These are phyloP conservation scores for Beauveria pseudobassiana DNA, from an alignment of 2,329 filamentous ascomycete genomes.

Conservation along the genomic window DNA sequence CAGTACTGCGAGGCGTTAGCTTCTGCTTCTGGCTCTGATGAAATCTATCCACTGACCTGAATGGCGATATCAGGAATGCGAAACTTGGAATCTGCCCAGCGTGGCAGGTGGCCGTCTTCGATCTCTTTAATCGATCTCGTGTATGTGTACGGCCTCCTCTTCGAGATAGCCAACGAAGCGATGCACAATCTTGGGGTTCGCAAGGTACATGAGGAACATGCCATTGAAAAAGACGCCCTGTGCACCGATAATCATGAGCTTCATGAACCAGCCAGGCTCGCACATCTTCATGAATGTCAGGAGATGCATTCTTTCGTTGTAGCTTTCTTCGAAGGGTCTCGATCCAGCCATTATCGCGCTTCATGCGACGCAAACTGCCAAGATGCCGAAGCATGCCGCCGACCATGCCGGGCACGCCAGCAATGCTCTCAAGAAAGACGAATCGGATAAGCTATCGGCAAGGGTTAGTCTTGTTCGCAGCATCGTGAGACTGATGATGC, in stretches of 20 bases:
- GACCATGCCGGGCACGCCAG: constrained; percentile 94
- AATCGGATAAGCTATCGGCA: constrained; percentile 61
- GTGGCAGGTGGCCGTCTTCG: constrained; percentile 73
- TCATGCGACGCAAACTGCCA: constrained; percentile 73
- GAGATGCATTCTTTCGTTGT: constrained; percentile 91
- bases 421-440: constrained; percentile 90
- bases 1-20: constrained; percentile 55
- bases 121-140: constrained; percentile 82
- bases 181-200: constrained; percentile 82
- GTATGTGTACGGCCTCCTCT: constrained; percentile 94
- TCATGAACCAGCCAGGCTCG: constrained; percentile 72
- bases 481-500: neutral
- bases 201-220: constrained; percentile 80
- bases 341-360: constrained; percentile 94
- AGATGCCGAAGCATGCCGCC: constrained; percentile 90
- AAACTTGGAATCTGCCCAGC: constrained; percentile 66
- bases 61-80: constrained; percentile 81
- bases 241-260: constrained; percentile 80
- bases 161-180: constrained; percentile 96
- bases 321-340: constrained; percentile 82
- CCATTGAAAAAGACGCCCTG: constrained; percentile 97
- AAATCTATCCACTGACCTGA: constrained; percentile 29
- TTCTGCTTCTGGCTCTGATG: neutral
- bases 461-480: neutral
- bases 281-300: constrained; percentile 90